Evolutionary conservation across 768 basidiomycete species (phyloP), one percentile per base, ranked within the genome.

Genomic region (Tulasnella sp.): DNA sequence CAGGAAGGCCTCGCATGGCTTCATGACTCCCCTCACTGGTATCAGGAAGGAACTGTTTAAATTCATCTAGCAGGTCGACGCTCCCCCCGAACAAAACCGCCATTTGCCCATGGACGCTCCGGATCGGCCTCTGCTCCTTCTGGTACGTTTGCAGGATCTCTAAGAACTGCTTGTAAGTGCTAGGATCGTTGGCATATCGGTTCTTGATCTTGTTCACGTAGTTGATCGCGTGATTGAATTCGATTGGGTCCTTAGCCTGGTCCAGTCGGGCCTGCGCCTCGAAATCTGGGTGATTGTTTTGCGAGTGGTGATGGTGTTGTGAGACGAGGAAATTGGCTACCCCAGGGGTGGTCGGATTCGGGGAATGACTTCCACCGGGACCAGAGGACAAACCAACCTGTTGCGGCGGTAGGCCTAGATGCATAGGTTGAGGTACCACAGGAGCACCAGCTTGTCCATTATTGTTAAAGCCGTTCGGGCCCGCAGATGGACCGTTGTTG

Each of bases 141-240:
- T 89, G 86, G 73, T 90, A 89, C 45, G 85, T 81, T 72, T 92
- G 89, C 63, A 92, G 73, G 49, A 92, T 88, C 73, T 92, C 89
- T 65, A 92, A 73, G 68, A 92, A 92, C 67, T 87, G 84, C 71
- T 90, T 90, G 73, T 92, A 92, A 30, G 86, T 93, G 67, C 91
- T 90, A n/a, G 86, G 83, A 61, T 96, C 92, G 64, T 86, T 83
- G 10, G 81, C 73, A 71, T 86, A 98, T 21, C 93, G 84, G 17
- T 83, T 84, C 74, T 98, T 98, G 76, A 99, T 98, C 76, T 94
- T 95, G 80, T 96, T 97, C 67, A 99, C 84, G 70, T 94, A 99
- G 67, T 91, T 84, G 64, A 98, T 98, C 13, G 96, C 96, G 67
- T 95, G 86, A 70, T 87, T 85, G 74, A 92, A 96, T 68, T 97